Conservation (phyloP, 1,284 basidiomycete species). For the Ganoderma lingzhi region DNA sequence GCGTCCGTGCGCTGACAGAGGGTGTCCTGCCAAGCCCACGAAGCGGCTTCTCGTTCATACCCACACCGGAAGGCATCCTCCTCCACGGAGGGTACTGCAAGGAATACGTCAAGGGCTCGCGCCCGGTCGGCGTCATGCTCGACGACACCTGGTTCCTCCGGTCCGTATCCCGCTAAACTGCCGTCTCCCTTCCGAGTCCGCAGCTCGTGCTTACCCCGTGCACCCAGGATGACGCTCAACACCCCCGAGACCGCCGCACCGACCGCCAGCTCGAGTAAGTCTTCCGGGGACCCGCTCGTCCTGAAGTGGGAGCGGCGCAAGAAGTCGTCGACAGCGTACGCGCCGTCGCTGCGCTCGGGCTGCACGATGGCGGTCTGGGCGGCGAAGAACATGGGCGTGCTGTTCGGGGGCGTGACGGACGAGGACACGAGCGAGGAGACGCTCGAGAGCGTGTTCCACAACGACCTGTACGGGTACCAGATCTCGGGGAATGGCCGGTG, state of each 20-base stretch:
- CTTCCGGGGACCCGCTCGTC: constrained; percentile 54
- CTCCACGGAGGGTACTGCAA: constrained; percentile 94
- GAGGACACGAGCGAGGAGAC: constrained; percentile 90
- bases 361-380: constrained; percentile 89
- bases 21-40: constrained; percentile 61
- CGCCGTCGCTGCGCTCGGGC: constrained; percentile 77
- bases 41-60: constrained; percentile 89
- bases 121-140: constrained; percentile 86
- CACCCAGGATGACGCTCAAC: constrained; percentile 47
- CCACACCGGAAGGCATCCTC: constrained; percentile 83
- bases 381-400: constrained; percentile 72
- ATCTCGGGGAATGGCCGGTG: constrained; percentile 82
- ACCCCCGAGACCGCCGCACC: constrained; percentile 27
- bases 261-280: constrained; percentile 39
- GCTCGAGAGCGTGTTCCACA: constrained; percentile 86
- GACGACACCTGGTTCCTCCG: constrained; percentile 94
- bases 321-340: constrained; percentile 74
- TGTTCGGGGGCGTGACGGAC: constrained; percentile 94
- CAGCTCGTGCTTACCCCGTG: not conserved
- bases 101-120: constrained; percentile 89
- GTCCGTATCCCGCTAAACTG: constrained; percentile 45
- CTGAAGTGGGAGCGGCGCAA: constrained; percentile 91
- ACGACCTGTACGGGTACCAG: constrained; percentile 88
- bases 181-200: not conserved
- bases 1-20: not conserved